phyloP scores from a whole-genome alignment of 768 basidiomycete genomes.

The Pleurotus giganteus region DNA sequence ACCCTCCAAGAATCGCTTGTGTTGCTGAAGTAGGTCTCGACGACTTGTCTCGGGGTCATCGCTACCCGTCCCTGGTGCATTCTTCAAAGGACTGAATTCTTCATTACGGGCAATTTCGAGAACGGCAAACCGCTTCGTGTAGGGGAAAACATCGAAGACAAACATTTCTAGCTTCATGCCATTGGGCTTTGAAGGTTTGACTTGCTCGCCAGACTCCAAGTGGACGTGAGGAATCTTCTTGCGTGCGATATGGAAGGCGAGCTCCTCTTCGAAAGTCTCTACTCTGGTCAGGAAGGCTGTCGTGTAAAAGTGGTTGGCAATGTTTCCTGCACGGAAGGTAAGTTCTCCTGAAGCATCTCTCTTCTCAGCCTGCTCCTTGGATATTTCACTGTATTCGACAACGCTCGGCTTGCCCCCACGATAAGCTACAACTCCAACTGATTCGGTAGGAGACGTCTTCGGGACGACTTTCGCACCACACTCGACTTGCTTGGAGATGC shows the following conservation, averaged over 20 bases:
- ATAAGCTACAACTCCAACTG: conserved; percentile 91
- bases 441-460: conserved; percentile 81
- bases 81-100: conserved; percentile 97
- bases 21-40: conserved; percentile 85
- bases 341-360: conserved; percentile 75
- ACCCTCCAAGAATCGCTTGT: conserved; percentile 75
- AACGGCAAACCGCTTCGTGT: conserved; percentile 77
- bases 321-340: conserved; percentile 92
- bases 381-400: conserved; percentile 97
- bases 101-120: conserved; percentile 85
- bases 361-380: conserved; percentile 79
- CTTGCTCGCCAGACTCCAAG: conserved; percentile 55
- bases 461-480: conserved; percentile 97
- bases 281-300: conserved; percentile 77
- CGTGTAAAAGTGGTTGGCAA: conserved; percentile 98
- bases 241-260: conserved; percentile 96
- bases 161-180: conserved; percentile 99
- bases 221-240: conserved; percentile 94
- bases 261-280: conserved; percentile 78
- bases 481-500: conserved; percentile 83
- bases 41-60: conserved; percentile 92
- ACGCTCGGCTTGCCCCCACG: conserved; percentile 85
- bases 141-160: conserved; percentile 98
- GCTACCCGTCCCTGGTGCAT: conserved; percentile 87
- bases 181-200: conserved; percentile 90